These are phyloP conservation scores for Pseudisothecium myosuroides DNA, from an alignment of 225 moss, liverwort and hornwort genomes.

Conservation along the genomic window DNA sequence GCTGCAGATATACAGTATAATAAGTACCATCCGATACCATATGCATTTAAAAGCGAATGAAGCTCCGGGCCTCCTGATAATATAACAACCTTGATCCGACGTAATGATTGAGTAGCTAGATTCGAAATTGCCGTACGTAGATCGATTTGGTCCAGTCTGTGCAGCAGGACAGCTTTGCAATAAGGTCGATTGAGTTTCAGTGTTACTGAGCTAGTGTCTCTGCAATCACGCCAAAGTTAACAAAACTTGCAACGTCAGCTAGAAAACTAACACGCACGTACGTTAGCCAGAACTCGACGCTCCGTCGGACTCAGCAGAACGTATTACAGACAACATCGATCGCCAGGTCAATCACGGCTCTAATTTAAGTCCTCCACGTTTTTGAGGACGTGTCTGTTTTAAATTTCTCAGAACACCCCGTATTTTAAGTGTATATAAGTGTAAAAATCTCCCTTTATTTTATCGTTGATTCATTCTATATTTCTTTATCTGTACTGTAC, in stretches of 20 bases:
- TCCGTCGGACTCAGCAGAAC: too few species aligned
- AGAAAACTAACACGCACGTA: not conserved
- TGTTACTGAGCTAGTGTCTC: not conserved
- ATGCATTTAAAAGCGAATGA: not conserved
- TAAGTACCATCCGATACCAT: not conserved
- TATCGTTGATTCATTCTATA: not conserved
- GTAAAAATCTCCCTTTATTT: not conserved
- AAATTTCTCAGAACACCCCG: not conserved
- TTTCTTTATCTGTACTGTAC: not conserved
- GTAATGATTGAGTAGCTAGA: not conserved
- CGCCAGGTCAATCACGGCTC: not conserved
- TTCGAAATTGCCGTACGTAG: not conserved
- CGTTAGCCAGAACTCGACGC: not conserved
- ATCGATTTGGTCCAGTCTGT: not conserved
- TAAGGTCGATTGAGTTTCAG: not conserved
- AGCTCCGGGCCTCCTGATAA: not conserved
- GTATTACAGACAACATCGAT: not conserved
- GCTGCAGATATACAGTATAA: not conserved
- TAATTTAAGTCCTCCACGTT: not conserved
- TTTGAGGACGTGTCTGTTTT: not conserved
- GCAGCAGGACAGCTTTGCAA: not conserved
- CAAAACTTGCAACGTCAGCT: not conserved
- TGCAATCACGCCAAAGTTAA: not conserved
- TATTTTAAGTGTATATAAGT: not conserved
- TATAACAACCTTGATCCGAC: not conserved